These are phyloP conservation scores for Oryza coarctata DNA, from an alignment of 176 grass and related monocot genomes.

Conservation along the genomic window DNA sequence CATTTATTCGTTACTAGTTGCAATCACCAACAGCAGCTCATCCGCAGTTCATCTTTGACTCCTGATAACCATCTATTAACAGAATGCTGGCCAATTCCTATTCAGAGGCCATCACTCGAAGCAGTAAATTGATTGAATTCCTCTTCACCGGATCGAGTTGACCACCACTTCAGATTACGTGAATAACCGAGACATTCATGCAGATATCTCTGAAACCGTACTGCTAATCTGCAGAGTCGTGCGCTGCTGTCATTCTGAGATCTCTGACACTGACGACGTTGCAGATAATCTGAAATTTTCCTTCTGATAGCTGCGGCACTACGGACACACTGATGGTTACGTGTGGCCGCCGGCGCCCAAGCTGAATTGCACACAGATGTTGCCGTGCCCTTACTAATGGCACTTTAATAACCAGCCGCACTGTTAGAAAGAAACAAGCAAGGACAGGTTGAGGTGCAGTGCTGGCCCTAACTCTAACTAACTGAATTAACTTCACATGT, in stretches of 20 bases:
- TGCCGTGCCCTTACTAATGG: constrained; percentile 15
- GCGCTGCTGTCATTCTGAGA: not conserved
- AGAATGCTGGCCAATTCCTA: too few species aligned
- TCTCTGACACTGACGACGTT: not conserved
- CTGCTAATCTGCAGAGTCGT: not conserved
- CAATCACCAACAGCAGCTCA: constrained; percentile 5
- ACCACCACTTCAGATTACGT: constrained; percentile 10
- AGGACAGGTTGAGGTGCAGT: not conserved
- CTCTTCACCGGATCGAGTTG: too few species aligned
- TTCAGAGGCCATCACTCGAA: not conserved
- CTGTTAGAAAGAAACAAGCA: constrained; percentile 2
- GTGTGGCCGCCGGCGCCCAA: not conserved
- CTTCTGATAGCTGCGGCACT: not conserved
- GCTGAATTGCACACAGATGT: not conserved
- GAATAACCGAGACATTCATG: constrained; percentile 12
- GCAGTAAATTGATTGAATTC: not conserved
- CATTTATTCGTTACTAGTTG: constrained; percentile 24
- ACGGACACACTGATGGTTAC: constrained; percentile 21
- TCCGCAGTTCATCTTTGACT: not conserved
- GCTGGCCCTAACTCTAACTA: not conserved
- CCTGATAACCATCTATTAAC: too few species aligned
- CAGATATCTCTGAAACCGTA: not conserved
- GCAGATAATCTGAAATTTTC: not conserved
- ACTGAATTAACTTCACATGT: not conserved
- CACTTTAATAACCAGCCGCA: not conserved